phyloP scores from a whole-genome alignment of 345 rosid genomes.

The Populus deltoides region DNA sequence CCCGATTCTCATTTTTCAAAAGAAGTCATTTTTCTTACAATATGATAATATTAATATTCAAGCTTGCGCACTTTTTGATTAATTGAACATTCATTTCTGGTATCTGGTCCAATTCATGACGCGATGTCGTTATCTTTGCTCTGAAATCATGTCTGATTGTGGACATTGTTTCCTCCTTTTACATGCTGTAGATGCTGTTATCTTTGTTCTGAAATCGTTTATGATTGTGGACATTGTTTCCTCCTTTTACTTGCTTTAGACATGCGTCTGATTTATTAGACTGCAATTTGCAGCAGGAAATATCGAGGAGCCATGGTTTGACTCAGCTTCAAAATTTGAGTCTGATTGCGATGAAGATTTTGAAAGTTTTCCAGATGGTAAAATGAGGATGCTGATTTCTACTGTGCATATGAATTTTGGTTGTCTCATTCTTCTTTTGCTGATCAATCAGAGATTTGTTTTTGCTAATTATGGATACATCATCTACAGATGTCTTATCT shows the following conservation, averaged over 20 bases:
- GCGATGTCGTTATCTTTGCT: neutral
- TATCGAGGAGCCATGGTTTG: slow-evolving; percentile 36
- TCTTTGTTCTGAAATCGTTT: neutral
- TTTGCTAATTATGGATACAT: slow-evolving; percentile 2
- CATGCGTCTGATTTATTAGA: slow-evolving; percentile 4
- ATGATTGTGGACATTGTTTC: neutral
- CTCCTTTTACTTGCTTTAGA: neutral
- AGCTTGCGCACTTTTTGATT: neutral
- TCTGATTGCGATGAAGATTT: slow-evolving; percentile 34
- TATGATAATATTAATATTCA: neutral
- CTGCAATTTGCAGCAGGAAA: slow-evolving; percentile 19
- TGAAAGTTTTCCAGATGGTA: slow-evolving; percentile 32
- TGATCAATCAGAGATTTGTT: neutral
- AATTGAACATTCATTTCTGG: neutral
- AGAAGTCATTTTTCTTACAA: neutral
- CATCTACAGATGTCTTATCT: slow-evolving; percentile 28
- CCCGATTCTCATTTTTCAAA: neutral
- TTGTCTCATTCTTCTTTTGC: neutral
- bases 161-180: neutral
- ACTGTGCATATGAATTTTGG: neutral
- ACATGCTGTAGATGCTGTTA: neutral
- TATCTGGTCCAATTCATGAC: neutral
- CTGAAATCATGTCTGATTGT: neutral
- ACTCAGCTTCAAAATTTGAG: slow-evolving; percentile 23
- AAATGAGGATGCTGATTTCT: neutral